A percentile compares a stretch with the other conserved stretches of the same genome.
These are phyloP conservation scores for Cutaneotrichosporon daszewskae DNA, from an alignment of 1,284 basidiomycete species.

Conservation along the genomic window DNA sequence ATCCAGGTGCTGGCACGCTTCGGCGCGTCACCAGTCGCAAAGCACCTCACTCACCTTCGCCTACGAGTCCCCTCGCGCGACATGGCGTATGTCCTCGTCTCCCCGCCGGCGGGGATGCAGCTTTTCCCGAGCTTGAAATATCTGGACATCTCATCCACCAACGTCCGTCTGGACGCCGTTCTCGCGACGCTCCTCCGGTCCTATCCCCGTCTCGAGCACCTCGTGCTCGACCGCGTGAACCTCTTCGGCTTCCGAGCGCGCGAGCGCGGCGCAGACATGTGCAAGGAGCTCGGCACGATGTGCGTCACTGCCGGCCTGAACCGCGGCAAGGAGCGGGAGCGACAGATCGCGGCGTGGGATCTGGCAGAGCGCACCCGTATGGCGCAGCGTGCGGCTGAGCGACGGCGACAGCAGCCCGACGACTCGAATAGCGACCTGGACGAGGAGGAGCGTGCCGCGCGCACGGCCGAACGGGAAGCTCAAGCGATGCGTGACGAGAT, in stretches of 20 bases:
- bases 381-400: conserved; percentile 19
- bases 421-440: conserved; percentile 14
- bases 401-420: conserved; percentile 1
- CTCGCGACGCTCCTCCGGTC: conserved; percentile 34
- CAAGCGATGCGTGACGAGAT: conserved; percentile 23
- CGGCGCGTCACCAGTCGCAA: conserved; percentile 37
- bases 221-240: conserved; percentile 48
- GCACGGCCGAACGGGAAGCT: conserved; percentile 12
- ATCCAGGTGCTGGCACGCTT: conserved; percentile 44
- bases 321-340: conserved; percentile 43
- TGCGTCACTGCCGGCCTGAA: conserved; percentile 38
- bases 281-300: conserved; percentile 38
- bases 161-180: conserved; percentile 43
- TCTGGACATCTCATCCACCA: conserved; percentile 49
- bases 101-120: conserved; percentile 13
- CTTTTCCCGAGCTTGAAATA: conserved; percentile 40
- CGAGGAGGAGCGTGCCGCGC: conserved; percentile 13
- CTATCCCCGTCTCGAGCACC: conserved; percentile 40
- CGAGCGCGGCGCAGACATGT: conserved; percentile 39
- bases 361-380: conserved; percentile 28
- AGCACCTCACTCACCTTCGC: conserved; percentile 42
- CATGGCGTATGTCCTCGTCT: conserved; percentile 37
- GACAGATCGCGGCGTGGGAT: conserved; percentile 42
- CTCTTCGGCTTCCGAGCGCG: conserved; percentile 46
- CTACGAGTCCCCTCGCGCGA: conserved; percentile 45